These are phyloP conservation scores for Alternaria ventricosa DNA, from an alignment of 2,329 filamentous ascomycete genomes.

Conservation along the genomic window DNA sequence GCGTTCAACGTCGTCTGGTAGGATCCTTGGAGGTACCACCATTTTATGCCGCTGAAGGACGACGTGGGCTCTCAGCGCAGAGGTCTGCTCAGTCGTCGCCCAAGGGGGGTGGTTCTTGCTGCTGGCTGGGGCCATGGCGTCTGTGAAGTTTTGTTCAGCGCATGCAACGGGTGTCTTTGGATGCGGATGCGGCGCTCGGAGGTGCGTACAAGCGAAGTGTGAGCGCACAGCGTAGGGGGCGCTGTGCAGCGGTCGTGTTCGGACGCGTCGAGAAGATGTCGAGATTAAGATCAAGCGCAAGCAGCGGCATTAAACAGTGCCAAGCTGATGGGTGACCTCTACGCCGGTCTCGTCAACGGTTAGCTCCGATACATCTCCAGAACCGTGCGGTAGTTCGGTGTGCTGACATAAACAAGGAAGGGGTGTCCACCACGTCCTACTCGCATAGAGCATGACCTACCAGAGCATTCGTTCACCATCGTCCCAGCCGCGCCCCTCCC, in stretches of 20 bases:
- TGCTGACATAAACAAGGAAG: neutral
- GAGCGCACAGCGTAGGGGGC: neutral
- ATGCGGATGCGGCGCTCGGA: neutral
- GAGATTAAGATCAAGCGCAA: neutral
- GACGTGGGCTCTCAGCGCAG: neutral
- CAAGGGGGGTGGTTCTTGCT: neutral
- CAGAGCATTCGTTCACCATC: neutral
- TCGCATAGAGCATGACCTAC: neutral
- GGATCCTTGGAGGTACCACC: neutral
- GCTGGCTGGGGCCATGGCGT: neutral
- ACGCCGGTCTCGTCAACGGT: neutral
- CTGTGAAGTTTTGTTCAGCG: neutral
- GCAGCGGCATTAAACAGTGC: neutral
- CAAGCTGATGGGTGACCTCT: neutral
- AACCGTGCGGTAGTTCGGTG: neutral
- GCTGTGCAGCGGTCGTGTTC: neutral
- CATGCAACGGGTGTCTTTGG: neutral
- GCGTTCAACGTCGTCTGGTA: neutral
- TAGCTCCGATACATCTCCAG: neutral
- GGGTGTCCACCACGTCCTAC: neutral
- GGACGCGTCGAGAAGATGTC: neutral
- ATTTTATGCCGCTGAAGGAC: neutral
- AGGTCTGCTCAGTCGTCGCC: neutral
- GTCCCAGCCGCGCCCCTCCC: fast-evolving
- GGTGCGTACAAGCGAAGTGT: too few species aligned